Evolutionary conservation across 2,329 filamentous ascomycete species (phyloP), one percentile per base, ranked within the genome.

Genomic region (Penicillium sp.): DNA sequence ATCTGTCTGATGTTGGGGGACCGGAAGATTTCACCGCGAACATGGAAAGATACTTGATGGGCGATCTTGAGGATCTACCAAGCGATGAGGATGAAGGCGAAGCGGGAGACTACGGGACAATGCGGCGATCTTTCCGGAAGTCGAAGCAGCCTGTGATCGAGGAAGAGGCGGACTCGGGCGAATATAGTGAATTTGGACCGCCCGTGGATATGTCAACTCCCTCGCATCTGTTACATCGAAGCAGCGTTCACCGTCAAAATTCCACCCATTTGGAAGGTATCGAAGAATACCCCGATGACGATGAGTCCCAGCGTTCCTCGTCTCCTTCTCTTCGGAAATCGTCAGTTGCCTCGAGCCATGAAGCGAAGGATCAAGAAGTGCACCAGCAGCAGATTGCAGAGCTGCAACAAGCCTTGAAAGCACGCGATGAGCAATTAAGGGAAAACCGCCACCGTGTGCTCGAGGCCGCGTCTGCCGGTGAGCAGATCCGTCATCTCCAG

Each of bases 131-230:
- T 8, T 50, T 58, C 9, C 54, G 54, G 3, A 46, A 40, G 16
- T 52, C 60, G 19, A 59, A 57, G 29, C 64, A 66, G 41, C 53
- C 62, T 4, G 57, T 46, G 4, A 61, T 64, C 4, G 65, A 67
- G 31, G 63, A 68, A 31, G 63, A 67, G 37, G 57, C 54, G 2
- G 65, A 66, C 6, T 56, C 68, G 6, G 65, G 59, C 9, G 71
- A 72, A 40, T 66, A 71, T 43, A 73, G 70, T 38, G 70, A 73
- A 57, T 71, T 72, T 35, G 71, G 67, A 2, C 70, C 70, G 9
- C 70, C 71, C 2, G 59, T 72, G 9, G 71, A 73, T 46, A 73
- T 73, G 66, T 74, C 71, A 1, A 74, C 71, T 0, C 71, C 71
- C 4, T 72, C 70, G 14, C 71, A 72, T 52, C 29, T 74, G 8